Evolutionary conservation across 148 eudicot genomes (phyloP), one percentile per base, ranked within the genome.

Genomic region (Cornus controversa): DNA sequence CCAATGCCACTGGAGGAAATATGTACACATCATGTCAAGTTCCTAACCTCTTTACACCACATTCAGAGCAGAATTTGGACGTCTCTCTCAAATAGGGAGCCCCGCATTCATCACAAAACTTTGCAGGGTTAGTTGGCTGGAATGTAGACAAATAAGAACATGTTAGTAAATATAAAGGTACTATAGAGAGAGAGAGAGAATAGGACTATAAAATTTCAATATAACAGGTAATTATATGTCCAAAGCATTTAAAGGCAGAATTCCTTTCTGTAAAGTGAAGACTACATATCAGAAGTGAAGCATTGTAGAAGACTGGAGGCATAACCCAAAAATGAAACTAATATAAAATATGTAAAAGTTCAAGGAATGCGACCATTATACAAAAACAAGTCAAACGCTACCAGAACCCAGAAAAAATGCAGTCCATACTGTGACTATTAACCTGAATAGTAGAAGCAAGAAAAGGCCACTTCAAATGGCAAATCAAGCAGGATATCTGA

Each of bases 51-150:
- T 91, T 93, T 4, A 88, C 87, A 75, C 99, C 99, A 74, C 99
- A 96, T 82, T 91, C 91, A 40, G 98, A 91, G 86, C 99, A 96
- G 81, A 89, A 96, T 81, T 96, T 96, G 31, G 99, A 93, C 47
- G 93, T 88, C 47, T 94, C 93, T 76, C 99, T 90, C 75, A 93
- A 71, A 76, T 88, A 96, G 8, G 94, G 97, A 57, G 93, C 79
- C 4, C 99, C 99, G 81, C 99, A 93, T 87, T 96, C 97, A 82
- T 96, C 99, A 66, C 99, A 96, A 80, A 82, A 96, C 87, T 96
- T 96, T 45, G 99, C 97, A 23, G 91, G 96, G 80, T 94, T 89
- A 23, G 85, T 66, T 8, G 97, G 89, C 96, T 91, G 91, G 63
- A 80, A 74, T 47, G 13, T 2, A 60, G 79, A 71, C 72, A 73